These are phyloP conservation scores for Sclerotinia sclerotiorum DNA, from an alignment of 2,329 filamentous ascomycete species.

Conservation along the genomic window DNA sequence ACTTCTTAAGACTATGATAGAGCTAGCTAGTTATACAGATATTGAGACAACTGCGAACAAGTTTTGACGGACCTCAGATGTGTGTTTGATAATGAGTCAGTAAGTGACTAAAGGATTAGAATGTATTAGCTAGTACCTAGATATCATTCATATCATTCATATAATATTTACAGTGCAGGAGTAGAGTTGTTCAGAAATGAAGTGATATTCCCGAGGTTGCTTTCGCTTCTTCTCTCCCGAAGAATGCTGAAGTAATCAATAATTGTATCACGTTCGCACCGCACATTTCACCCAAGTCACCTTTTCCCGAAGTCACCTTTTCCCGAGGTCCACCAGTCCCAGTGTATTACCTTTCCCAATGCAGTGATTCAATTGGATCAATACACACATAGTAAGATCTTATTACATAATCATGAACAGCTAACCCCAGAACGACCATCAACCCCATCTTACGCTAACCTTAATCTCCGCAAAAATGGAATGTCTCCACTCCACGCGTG, in stretches of 20 bases:
- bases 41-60: not conserved
- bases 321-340: not conserved
- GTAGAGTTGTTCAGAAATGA: too few species aligned
- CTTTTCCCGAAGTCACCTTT: not conserved
- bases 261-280: not conserved
- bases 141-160: too few species aligned
- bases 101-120: not conserved
- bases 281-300: not conserved
- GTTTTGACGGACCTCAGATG: not conserved
- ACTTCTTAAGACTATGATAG: conserved; percentile 2
- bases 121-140: not conserved
- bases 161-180: too few species aligned
- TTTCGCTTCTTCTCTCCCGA: not conserved
- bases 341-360: not conserved
- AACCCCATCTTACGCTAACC: conserved; percentile 2
- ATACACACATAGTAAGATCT: not conserved
- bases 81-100: not conserved
- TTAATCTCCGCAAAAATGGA: conserved; percentile 7
- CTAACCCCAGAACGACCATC: not conserved
- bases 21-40: conserved; percentile 11
- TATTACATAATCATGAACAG: not conserved
- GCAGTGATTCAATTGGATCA: not conserved
- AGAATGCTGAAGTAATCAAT: too few species aligned
- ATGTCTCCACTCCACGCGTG: conserved; percentile 1
- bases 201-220: too few species aligned